Evolutionary conservation across 495 filamentous ascomycete species (phyloP), one percentile per base, ranked within the genome.

Genomic region (Antarctomyces pellizariae): DNA sequence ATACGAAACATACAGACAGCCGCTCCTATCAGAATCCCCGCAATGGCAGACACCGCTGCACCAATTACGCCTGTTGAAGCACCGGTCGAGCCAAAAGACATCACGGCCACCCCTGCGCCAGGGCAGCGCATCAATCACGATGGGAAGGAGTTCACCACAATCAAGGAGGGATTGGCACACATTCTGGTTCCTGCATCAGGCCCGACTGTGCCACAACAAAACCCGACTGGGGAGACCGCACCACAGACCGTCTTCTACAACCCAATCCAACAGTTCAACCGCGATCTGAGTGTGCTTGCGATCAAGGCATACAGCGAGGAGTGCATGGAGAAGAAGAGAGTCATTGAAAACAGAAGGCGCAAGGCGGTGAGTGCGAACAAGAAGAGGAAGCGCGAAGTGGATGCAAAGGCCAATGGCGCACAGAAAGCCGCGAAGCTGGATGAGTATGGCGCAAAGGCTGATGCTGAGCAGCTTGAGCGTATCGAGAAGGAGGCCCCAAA

Each of bases 201-300:
- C 18, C 49, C 52, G 16, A 53, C 53, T 12, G 47, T 53, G 14
- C 53, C 57, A 3, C 56, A 45, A 23, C 49, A 53, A n/a, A 48
- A 49, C 20, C 49, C 39, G 10, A 27, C 36, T 33, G 54, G 62
- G 7, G 53, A 64, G 21, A 54, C 58, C 16, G 47, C 56, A 9
- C 36, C 40, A 19, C 79, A 91, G 44, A 63, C 70, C 16, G 89
- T 97, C 14, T 97, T 97, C 45, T 97, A 97, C 54, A 97, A 97
- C 36, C 84, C 86, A 0, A 90, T 97, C 22, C 89, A 95, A 43
- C 89, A 95, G 47, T 97, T 92, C 56, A 97, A 97, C 52, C 67
- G 86, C 6, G 86, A 97, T 49, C 52, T 97, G 37, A 91, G 77
- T 41, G 75, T 93, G 16, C 60, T 95, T 12, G 76, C 82, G 10